Evolutionary conservation across 768 basidiomycete genomes (phyloP), one percentile per base, ranked within the genome.

Genomic region (Rhizopogon salebrosus): DNA sequence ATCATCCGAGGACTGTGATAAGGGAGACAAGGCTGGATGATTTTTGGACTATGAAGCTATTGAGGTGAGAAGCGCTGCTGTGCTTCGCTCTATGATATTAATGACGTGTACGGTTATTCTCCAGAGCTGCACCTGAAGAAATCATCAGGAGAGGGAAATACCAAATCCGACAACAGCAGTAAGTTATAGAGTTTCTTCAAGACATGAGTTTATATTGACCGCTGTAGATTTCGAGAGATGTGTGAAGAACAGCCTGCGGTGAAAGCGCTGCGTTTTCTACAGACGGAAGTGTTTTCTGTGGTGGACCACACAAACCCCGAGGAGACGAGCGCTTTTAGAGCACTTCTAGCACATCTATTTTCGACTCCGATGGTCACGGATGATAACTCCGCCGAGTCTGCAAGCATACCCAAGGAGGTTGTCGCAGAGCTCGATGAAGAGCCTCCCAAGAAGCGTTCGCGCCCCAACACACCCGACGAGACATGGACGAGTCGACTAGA

Each of bases 191-290:
- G 1, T 11, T 52, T 6, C 29, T 16, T 20, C 18, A 16, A 16
- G 9, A 6, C 9, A 38, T 40, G 35, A 4, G 26, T 11, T 18
- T 29, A n/a, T 38, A 9, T 22, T 36, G 4, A 39, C 14, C 14
- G 18, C 27, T 9, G 26, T 58, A 92, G 89, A 59, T 92, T 91
- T 70, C 80, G 84, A n/a, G 89, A 92, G 62, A 83, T 90, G 77
- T 88, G 87, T 61, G 81, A 83, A 64, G 80, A 82, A 41, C 73
- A 68, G 14, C 66, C 82, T 1, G 54, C 67, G 1, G 75, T 87
- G 22, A 79, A 83, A 60, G 86, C 90, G 1, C 74, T 92, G 37
- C 76, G 72, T 13, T 92, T 89, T 68, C 70, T 92, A 31, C 85
- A 85, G 64, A 80, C 74, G 0, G 77, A 85, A 45, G 85, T 92